Evolutionary conservation across 1,284 basidiomycete genomes (phyloP), one percentile per base, ranked within the genome.

Genomic region (Puccinia hordei): DNA sequence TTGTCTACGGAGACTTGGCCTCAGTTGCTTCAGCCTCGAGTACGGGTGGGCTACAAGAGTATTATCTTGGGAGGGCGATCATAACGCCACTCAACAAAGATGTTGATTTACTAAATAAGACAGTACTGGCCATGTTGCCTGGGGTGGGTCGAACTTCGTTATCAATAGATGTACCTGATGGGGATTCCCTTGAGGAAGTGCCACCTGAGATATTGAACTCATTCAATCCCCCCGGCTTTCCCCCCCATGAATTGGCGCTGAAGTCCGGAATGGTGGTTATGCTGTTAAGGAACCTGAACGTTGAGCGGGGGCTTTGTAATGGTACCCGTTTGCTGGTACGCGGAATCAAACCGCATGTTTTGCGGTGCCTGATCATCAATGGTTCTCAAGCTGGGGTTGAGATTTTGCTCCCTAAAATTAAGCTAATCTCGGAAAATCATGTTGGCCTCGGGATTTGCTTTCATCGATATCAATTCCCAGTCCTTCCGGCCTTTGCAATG

Each of bases 401-500:
- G 6, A 12, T 77, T 2, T n/a, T 55, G 0, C 15, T 77, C 0
- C 75, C 75, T 35, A 77, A 63, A 55, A 76, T 66, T 9, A 38
- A 13, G 2, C n/a, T 76, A 15, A 41, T 41, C 30, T 38, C 38
- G 10, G 35, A 49, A 19, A 33, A n/a, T 3, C 15, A 30, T 38
- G 2, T 13, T 0, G 1, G 1, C 2, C 9, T n/a, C 24, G 17
- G 27, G 4, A 35, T 15, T 1, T 1, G 85, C 83, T 81, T 87
- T 12, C 61, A 61, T 12, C 83, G 85, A 8, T 81, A 80, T 1
- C 87, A 88, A 82, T 88, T 87, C 82, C 87, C 87, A 12, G 82
- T 88, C 0, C 82, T 83, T 0, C 83, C 87, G 0, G 87, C 87
- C 3, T 88, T 88, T 84, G 85, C 86, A 17, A 86, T 88, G 77